Conservation (phyloP, 805 yeast genomes). For the Kregervanrija delftensis region DNA sequence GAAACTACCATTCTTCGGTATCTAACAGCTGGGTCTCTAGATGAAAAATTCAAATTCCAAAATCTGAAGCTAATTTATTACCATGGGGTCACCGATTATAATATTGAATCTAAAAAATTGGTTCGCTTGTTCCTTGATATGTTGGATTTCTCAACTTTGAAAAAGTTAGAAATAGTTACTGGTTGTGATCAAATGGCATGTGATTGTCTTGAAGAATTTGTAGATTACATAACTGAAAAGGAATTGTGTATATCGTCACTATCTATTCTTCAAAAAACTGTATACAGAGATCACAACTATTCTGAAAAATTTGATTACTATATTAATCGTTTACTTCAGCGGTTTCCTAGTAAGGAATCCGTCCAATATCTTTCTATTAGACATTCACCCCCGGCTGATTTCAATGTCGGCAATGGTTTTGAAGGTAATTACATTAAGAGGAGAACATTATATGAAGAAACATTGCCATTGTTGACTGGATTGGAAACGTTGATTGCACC, state of each 20-base stretch:
- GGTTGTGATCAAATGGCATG: constrained; percentile 46
- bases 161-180: constrained; percentile 41
- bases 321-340: constrained; percentile 35
- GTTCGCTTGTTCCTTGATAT: constrained; percentile 24
- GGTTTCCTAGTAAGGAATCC: constrained; percentile 26
- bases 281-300: constrained; percentile 35
- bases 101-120: constrained; percentile 27
- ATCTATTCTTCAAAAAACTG: constrained; percentile 29
- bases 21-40: constrained; percentile 5
- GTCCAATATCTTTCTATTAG: constrained; percentile 41
- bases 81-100: constrained; percentile 39
- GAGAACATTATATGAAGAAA: constrained; percentile 39
- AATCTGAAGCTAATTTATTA: constrained; percentile 36
- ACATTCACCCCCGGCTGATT: constrained; percentile 54
- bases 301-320: constrained; percentile 50
- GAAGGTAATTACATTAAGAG: constrained; percentile 70
- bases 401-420: constrained; percentile 53
- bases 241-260: constrained; percentile 28
- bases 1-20: constrained; percentile 30
- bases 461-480: constrained; percentile 38
- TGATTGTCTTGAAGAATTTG: constrained; percentile 39
- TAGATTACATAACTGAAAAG: constrained; percentile 17
- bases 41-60: constrained; percentile 18
- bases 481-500: constrained; percentile 48
- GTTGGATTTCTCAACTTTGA: constrained; percentile 24